Evolutionary conservation across 257 asterid genomes (phyloP).

Genomic region (Osmanthus fragrans): DNA sequence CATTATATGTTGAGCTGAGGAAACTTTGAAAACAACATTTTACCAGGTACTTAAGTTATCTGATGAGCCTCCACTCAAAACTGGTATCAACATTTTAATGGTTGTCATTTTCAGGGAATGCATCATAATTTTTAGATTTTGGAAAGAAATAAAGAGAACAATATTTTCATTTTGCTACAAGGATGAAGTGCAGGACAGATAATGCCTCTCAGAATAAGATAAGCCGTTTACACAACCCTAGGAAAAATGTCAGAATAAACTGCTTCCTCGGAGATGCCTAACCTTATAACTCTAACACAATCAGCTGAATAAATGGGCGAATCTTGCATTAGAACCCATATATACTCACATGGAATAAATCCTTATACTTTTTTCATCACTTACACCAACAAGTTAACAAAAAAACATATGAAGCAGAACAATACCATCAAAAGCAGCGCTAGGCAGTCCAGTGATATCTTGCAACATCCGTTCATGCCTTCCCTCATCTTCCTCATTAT

Average conservation of each 20-base stretch:
- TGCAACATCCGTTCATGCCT: conserved; percentile 77
- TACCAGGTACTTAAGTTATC: background rate
- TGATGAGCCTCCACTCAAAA: background rate
- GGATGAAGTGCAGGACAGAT: background rate
- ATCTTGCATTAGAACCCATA: background rate
- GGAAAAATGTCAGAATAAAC: background rate
- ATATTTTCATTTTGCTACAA: background rate
- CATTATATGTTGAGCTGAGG: background rate
- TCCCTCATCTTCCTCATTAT: conserved; percentile 45
- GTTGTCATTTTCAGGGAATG: background rate
- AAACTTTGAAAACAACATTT: background rate
- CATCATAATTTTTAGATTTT: background rate
- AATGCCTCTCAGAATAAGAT: background rate
- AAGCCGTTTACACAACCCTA: background rate
- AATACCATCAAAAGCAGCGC: conserved; percentile 73
- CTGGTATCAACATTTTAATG: no score
- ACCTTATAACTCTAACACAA: background rate
- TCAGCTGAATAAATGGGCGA: background rate
- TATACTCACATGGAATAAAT: background rate
- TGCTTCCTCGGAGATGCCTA: background rate
- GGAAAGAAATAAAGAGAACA: background rate
- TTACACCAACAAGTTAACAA: background rate
- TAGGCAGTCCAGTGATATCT: conserved; percentile 76
- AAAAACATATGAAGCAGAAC: background rate
- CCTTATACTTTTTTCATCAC: background rate